Evolutionary conservation across 108 stramenopile genomes (phyloP).

Genomic region (Pseudonitzschia pungens): DNA sequence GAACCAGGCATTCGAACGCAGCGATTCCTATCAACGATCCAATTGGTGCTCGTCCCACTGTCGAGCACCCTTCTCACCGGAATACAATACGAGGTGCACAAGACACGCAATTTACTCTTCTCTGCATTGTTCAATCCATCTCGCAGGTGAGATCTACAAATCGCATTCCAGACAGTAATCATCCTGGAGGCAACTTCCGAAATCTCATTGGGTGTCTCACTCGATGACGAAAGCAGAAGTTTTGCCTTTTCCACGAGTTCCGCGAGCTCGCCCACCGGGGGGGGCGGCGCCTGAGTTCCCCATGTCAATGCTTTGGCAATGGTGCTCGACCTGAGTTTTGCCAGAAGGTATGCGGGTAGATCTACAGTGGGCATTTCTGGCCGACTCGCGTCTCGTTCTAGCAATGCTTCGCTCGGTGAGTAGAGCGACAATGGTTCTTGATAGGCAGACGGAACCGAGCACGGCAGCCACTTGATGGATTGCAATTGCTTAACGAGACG

Average conservation of each 20-base stretch:
- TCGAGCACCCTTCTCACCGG: constrained; percentile 6
- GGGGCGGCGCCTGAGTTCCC: constrained; percentile 10
- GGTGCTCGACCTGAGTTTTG: constrained; percentile 2
- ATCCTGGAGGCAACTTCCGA: constrained; percentile 2
- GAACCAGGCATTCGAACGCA: constrained; percentile 15
- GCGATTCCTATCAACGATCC: constrained; percentile 2
- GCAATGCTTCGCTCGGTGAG: constrained; percentile 1
- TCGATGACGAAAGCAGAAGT: background rate
- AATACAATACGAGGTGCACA: constrained; percentile 11
- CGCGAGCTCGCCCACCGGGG: constrained; percentile 3
- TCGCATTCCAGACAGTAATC: background rate
- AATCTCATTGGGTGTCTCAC: background rate
- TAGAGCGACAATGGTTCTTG: background rate
- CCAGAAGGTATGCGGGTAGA: background rate
- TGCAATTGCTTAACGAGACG: constrained; percentile 6
- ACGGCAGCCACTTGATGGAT: background rate
- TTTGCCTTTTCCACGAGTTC: constrained; percentile 4
- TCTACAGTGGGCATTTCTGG: constrained; percentile 19
- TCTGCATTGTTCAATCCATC: constrained; percentile 4
- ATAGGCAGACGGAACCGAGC: background rate
- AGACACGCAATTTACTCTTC: background rate
- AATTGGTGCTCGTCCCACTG: background rate
- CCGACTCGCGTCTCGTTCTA: background rate
- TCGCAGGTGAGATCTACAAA: constrained; percentile 7
- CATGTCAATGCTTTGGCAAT: constrained; percentile 9